Evolutionary conservation across 495 filamentous ascomycete species (phyloP), one percentile per base, ranked within the genome.

Genomic region (Trichocladium antarcticum): DNA sequence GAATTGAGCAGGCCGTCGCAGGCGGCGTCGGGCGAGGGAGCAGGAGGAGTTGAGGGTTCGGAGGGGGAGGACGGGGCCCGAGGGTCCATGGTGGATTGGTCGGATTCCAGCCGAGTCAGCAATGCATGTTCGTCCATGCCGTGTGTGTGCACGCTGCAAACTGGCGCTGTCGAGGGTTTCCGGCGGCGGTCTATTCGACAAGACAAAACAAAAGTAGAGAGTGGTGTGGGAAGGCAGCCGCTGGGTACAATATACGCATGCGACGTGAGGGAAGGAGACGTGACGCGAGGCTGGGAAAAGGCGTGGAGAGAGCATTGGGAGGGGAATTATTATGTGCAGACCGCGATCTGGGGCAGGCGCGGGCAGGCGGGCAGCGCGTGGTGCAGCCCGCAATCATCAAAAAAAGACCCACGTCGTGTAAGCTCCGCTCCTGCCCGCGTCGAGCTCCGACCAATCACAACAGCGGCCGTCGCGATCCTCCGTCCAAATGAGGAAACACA

Each of bases 401-500:
- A 45, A 40, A 35, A 19, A 40, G 48, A 44, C 52, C 56, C 55
- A 57, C 55, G 43, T 42, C 45, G 46, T 54, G 55, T 45, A 29
- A 12, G 22, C 40, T 35, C 39, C 45, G 49, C 45, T 15, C 45
- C 24, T 47, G 44, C 24, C 57, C 57, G 57, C 57, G 57, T 56
- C 50, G 20, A 51, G 32, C 28, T 38, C 8, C 4, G 31, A 43
- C 57, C 53, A 59, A 59, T 59, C 47, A 59, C 17, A 51, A 15
- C n/a, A 5, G 14, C 8, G 7, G 16, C 47, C 37, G 42, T 47
- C 55, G 47, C 50, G 54, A 48, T 42, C 31, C 9, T n/a, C 17
- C 29, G 42, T 51, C 57, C 50, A 4, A 39, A 53, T 51, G 42
- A 56, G 57, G 57, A 56, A 56, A 53, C 22, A 36, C 42, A 56